These are phyloP conservation scores for Helicostylum pulchrum DNA, from an alignment of 192 early-diverging fungal species.

Conservation along the genomic window DNA sequence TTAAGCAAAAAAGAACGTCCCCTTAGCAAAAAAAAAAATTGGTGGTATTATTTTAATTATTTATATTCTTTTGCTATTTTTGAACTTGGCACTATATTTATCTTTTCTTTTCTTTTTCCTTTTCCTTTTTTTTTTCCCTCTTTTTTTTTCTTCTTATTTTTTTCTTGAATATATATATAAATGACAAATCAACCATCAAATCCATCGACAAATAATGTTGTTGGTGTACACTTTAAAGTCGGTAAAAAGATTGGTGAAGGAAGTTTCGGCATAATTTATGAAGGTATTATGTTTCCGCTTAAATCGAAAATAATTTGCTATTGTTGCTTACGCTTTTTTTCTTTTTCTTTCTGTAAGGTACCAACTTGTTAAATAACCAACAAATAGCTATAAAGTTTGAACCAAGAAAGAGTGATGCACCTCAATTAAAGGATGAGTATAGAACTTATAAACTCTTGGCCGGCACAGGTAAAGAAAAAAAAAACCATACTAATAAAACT, in stretches of 20 bases:
- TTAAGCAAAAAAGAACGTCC: no score
- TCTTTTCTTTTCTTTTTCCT: not conserved
- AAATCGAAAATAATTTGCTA: not conserved
- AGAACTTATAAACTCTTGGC: conserved; percentile 91
- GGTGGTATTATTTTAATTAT: no score
- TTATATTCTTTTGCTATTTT: no score
- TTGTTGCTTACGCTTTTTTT: not conserved
- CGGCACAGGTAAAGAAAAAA: conserved; percentile 46
- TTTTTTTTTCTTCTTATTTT: conserved; percentile 8
- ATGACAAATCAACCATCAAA: not conserved
- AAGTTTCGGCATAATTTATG: conserved; percentile 97
- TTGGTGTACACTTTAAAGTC: conserved; percentile 93
- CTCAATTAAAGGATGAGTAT: conserved; percentile 95
- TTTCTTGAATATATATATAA: not conserved
- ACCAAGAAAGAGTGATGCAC: conserved; percentile 92
- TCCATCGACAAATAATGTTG: conserved; percentile 56
- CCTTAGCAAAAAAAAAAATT: no score
- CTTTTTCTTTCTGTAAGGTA: conserved; percentile 41
- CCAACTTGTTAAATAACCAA: conserved; percentile 80
- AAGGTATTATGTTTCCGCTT: conserved; percentile 61
- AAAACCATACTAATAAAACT: not conserved
- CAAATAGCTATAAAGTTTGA: conserved; percentile 97
- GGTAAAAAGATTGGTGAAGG: conserved; percentile 97
- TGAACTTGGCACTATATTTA: conserved; percentile 1
- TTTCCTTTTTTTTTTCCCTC: not conserved